Percentiles rank a stretch among this genome's conserved stretches.
Evolutionary conservation across 169 alveolate species (phyloP).

Genomic region (Cryptosporidium sp.): DNA sequence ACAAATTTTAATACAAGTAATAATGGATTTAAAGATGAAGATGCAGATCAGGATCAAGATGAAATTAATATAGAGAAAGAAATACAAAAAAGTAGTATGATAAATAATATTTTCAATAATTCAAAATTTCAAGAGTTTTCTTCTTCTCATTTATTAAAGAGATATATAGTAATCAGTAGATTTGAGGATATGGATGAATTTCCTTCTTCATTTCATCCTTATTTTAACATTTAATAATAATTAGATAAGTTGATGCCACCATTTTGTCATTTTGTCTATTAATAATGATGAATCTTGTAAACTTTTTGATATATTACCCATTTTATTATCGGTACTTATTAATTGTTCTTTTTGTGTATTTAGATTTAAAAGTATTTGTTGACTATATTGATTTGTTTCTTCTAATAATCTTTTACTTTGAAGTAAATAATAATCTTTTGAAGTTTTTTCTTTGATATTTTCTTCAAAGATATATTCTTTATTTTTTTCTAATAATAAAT

Average conservation of each 20-base stretch:
- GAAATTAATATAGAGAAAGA: neutral
- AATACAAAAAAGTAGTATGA: neutral
- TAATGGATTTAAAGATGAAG: neutral
- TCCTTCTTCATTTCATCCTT: constrained; percentile 50
- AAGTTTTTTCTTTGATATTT: neutral
- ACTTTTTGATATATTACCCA: constrained; percentile 10
- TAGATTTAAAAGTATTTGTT: constrained; percentile 44
- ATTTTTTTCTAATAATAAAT: neutral
- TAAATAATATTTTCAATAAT: neutral
- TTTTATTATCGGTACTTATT: constrained; percentile 8
- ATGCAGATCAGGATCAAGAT: too few relatives aligned
- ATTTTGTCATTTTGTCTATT: constrained; percentile 62
- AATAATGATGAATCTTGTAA: constrained; percentile 42
- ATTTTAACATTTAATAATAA: constrained; percentile 6
- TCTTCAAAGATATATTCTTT: too few relatives aligned
- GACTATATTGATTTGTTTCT: constrained; percentile 68
- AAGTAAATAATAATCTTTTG: neutral
- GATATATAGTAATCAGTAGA: neutral
- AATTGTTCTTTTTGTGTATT: constrained; percentile 69
- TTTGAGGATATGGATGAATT: constrained; percentile 17
- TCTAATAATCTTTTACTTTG: constrained; percentile 59
- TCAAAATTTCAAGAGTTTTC: neutral
- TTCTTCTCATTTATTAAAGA: neutral
- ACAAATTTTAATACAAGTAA: neutral
- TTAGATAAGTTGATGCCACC: constrained; percentile 56